A percentile compares a stretch with the other conserved stretches of the same genome.
Conservation (phyloP, 148 eudicot species). For the Euryodendron excelsum region DNA sequence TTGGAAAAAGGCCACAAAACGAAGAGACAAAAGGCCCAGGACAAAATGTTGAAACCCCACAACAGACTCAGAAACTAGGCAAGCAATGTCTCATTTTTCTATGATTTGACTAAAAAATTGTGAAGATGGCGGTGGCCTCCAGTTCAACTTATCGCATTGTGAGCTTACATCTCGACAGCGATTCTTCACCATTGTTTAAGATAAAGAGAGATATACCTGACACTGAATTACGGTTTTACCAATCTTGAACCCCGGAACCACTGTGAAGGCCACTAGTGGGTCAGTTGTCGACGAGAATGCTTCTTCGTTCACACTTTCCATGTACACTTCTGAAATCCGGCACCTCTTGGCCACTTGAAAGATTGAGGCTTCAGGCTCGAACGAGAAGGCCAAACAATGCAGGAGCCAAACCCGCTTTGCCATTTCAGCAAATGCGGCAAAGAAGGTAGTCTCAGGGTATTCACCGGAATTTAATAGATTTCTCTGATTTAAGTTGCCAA, state of each 20-base stretch:
- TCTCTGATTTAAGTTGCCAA: constrained; percentile 61
- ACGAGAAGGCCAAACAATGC: constrained; percentile 75
- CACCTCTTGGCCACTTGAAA: constrained; percentile 57
- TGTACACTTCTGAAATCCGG: constrained; percentile 79
- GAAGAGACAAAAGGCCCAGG: constrained; percentile 24
- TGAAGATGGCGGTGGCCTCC: too few relatives aligned
- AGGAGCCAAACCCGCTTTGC: constrained; percentile 80
- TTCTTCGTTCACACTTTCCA: constrained; percentile 84
- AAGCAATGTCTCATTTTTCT: neutral
- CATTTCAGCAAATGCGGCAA: constrained; percentile 53
- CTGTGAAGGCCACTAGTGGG: constrained; percentile 72
- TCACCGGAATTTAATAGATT: constrained; percentile 53
- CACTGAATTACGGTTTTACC: constrained; percentile 71
- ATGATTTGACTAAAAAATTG: too few relatives aligned
- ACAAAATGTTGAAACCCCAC: too few relatives aligned
- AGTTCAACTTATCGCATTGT: neutral
- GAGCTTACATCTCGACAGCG: constrained; percentile 13
- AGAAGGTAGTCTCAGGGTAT: constrained; percentile 59
- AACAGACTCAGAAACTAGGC: neutral
- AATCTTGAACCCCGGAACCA: constrained; percentile 83
- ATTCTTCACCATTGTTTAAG: constrained; percentile 9
- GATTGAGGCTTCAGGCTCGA: constrained; percentile 53
- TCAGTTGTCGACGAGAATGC: constrained; percentile 43
- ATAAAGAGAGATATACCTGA: constrained; percentile 65
- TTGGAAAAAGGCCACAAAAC: constrained; percentile 25